Base-by-base conservation (phyloP, 2,329 filamentous ascomycete genomes). In the Aplosporella prunicola region DNA sequence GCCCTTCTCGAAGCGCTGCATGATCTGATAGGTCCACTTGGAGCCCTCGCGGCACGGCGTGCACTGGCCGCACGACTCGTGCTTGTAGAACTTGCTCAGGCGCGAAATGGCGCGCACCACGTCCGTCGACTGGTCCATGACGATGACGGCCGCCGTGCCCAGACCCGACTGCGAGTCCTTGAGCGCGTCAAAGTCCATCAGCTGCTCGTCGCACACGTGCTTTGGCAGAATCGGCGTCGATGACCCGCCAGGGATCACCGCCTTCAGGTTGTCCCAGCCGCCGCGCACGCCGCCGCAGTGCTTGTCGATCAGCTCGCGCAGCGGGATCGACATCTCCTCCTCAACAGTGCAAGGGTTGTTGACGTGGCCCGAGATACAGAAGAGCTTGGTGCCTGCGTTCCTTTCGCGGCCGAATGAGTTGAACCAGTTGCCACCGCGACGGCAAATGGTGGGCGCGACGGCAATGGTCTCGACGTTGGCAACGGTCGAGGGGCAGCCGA, bases 1-100 rank as follows among this genome's bases (percentile, higher is more conserved):
- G 42, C 91, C 91, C 62, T 83, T 82, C 71, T 93, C 87, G 52
- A 98, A 93, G 40, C 91, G 82, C 64, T 82, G 72, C 91, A 98
- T 96, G 64, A 98, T 96, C 72, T 98, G 88, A 66, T 93, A 83
- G 9, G 89, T 95, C 91, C 91, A 98, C 71, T 93, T 95, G 71
- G 82, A 93, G 48, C 91, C 91, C 69, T 98, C 91, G 60, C 91
- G 83, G 75, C 91, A 98, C n/a, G 91, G 91, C 41, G 91, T 98
- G 72, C 91, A 98, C 69, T 98, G 91, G 43, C 91, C 91, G 64
- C 91, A 98, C 49, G 80, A 88, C 72, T 98, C 91, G 70, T 98
- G 91, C 65, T 88, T 83, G 73, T 98, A 98, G 72, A 98, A 98
- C 62, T 89, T 85, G 54, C 83, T 85, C 51, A 98, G 78, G 52